These are phyloP conservation scores for Chaetomiaceae sp. DNA, from an alignment of 2,329 filamentous ascomycete species.

Conservation along the genomic window DNA sequence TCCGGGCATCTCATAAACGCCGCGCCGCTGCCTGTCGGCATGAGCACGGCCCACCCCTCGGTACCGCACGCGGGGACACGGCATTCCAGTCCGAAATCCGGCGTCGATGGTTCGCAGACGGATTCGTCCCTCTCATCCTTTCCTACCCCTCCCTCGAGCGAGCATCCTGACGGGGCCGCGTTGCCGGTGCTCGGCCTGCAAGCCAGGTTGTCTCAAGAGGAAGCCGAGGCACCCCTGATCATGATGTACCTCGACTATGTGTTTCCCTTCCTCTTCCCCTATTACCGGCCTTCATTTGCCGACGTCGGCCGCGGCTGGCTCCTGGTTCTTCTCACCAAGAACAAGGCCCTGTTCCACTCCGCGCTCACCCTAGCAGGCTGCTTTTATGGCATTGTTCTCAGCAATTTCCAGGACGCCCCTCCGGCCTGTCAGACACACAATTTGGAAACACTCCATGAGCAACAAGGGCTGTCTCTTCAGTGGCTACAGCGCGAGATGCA, in stretches of 20 bases:
- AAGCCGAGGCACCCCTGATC: constrained; percentile 35
- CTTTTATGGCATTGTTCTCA: constrained; percentile 47
- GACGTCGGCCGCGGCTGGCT: constrained; percentile 58
- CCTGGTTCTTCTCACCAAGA: constrained; percentile 51
- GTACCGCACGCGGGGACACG: background rate
- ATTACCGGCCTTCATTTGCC: constrained; percentile 53
- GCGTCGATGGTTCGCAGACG: background rate
- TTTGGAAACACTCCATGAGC: constrained; percentile 25
- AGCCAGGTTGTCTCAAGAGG: constrained; percentile 17
- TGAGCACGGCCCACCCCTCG: background rate
- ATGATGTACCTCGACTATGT: constrained; percentile 60
- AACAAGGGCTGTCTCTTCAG: constrained; percentile 29
- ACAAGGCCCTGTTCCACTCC: constrained; percentile 54
- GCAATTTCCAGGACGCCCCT: background rate
- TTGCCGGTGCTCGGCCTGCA: background rate
- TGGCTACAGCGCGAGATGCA: constrained; percentile 30
- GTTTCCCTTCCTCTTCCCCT: constrained; percentile 58
- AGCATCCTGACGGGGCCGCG: background rate
- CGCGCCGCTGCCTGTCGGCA: background rate
- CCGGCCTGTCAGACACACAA: constrained; percentile 21
- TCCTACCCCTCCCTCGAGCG: background rate
- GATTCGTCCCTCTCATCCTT: constrained; percentile 3
- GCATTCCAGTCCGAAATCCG: constrained; percentile 1
- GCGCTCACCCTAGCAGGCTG: constrained; percentile 52
- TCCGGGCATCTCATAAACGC: background rate